Evolutionary conservation across 2,329 filamentous ascomycete genomes (phyloP).

Genomic region (Claviceps africana): DNA sequence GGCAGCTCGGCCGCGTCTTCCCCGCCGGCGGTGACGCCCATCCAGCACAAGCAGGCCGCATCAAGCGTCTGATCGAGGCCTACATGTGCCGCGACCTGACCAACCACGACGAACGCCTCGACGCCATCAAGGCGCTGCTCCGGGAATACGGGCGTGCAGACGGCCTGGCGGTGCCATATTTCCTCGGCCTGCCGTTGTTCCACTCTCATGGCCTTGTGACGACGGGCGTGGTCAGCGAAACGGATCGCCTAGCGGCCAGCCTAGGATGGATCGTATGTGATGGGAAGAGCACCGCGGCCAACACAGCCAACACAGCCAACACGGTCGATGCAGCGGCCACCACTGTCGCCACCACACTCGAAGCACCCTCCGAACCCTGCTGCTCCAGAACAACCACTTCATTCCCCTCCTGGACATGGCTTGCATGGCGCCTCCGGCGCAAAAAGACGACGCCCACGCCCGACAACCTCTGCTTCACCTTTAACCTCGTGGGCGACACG

Average conservation of each 20-base stretch:
- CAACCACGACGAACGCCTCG: conserved; percentile 16
- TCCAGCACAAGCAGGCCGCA: conserved; percentile 11
- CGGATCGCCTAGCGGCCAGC: conserved; percentile 20
- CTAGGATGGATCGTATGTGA: conserved; percentile 20
- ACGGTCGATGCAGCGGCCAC: background rate
- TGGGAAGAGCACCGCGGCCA: conserved; percentile 3
- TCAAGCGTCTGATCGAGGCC: conserved; percentile 16
- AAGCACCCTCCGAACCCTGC: conserved; percentile 13
- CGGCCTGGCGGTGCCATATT: conserved; percentile 14
- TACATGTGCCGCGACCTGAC: conserved; percentile 19
- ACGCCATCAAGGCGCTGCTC: conserved; percentile 21
- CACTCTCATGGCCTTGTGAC: conserved; percentile 18
- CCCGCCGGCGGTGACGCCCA: conserved; percentile 9
- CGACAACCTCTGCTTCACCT: conserved; percentile 15
- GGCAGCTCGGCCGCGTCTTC: conserved; percentile 21
- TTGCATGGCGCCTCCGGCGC: conserved; percentile 19
- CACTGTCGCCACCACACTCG: conserved; percentile 4
- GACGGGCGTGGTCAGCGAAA: conserved; percentile 15
- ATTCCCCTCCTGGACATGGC: conserved; percentile 26
- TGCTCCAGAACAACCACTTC: conserved; percentile 7
- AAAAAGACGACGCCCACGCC: conserved; percentile 1
- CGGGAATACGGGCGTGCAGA: conserved; percentile 16
- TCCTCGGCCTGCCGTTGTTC: conserved; percentile 23
- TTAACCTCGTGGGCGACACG: conserved; percentile 17
- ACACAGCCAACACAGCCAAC: conserved; percentile 2